Percentiles rank a stretch among this genome's conserved stretches.
phyloP scores from a whole-genome alignment of 176 grass and related monocot species.

The Bonia amplexicaulis region DNA sequence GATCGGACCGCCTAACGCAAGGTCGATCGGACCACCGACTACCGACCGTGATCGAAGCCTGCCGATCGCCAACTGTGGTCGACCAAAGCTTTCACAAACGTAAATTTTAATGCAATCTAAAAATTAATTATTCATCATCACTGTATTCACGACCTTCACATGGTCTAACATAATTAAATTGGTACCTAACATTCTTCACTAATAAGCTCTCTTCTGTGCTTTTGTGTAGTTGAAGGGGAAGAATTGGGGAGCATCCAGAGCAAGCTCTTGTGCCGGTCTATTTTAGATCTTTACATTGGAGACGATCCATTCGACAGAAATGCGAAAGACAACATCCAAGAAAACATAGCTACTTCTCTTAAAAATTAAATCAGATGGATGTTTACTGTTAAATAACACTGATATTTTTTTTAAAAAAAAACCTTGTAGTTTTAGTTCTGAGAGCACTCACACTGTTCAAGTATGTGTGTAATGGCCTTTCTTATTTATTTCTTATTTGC shows the following conservation, averaged over 20 bases:
- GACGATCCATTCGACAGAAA: constrained; percentile 77
- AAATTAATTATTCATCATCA: too few species aligned
- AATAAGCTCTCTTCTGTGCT: background rate
- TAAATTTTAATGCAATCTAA: too few species aligned
- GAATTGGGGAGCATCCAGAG: constrained; percentile 73
- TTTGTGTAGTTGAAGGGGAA: constrained; percentile 53
- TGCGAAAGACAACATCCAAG: constrained; percentile 67
- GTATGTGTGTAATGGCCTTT: background rate
- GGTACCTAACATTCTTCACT: background rate
- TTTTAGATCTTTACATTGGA: constrained; percentile 92
- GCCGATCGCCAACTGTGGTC: too few species aligned
- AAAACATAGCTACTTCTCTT: constrained; percentile 49
- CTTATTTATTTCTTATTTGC: background rate
- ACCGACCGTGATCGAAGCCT: too few species aligned
- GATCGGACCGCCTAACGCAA: too few species aligned
- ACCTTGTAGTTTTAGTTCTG: background rate
- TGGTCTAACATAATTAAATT: background rate
- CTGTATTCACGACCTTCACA: too few species aligned
- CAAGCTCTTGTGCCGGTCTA: constrained; percentile 73
- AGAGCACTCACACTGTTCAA: background rate
- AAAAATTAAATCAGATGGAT: constrained; percentile 12
- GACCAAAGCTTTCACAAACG: too few species aligned
- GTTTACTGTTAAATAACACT: background rate
- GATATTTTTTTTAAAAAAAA: background rate
- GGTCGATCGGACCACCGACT: too few species aligned